A percentile compares a stretch with the other conserved stretches of the same genome.
These are phyloP conservation scores for Ophioceras dolichostomum DNA, from an alignment of 2,329 filamentous ascomycete species.

Conservation along the genomic window DNA sequence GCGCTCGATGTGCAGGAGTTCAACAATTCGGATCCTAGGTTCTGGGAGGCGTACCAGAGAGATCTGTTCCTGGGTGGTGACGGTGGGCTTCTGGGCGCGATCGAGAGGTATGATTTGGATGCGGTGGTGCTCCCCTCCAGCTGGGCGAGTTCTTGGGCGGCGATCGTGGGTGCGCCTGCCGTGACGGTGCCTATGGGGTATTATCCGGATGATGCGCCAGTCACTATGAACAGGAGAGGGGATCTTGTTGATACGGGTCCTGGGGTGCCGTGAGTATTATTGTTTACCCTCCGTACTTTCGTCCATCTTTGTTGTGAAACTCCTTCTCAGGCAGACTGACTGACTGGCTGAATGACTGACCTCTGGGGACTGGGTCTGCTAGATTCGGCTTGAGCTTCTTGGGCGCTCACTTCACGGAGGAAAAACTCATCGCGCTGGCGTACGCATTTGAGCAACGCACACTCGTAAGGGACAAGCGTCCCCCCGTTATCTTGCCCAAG, in stretches of 20 bases:
- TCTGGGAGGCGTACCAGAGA: slow-evolving; percentile 43
- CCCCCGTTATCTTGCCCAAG: slow-evolving; percentile 17
- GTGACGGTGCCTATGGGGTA: slow-evolving; percentile 21
- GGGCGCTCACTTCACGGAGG: slow-evolving; percentile 37
- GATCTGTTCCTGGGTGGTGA: slow-evolving; percentile 41
- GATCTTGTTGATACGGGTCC: not conserved
- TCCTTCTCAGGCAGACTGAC: too few species aligned
- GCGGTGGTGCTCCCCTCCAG: slow-evolving; percentile 48
- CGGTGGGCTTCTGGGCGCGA: slow-evolving; percentile 41
- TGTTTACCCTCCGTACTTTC: too few species aligned
- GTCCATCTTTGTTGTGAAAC: too few species aligned
- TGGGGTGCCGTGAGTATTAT: not conserved
- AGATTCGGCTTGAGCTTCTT: slow-evolving; percentile 52
- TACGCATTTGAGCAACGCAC: slow-evolving; percentile 3
- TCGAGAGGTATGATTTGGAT: slow-evolving; percentile 26
- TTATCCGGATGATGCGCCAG: not conserved
- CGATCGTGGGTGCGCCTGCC: slow-evolving; percentile 25
- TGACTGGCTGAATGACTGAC: too few species aligned
- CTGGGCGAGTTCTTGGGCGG: slow-evolving; percentile 20
- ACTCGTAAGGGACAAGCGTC: slow-evolving; percentile 11
- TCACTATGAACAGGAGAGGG: not conserved
- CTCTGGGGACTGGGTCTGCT: too few species aligned
- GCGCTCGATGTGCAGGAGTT: slow-evolving; percentile 34
- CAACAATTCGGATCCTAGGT: slow-evolving; percentile 39
- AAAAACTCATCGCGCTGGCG: slow-evolving; percentile 3